These are phyloP conservation scores for Saccharomycopsis sp. DNA, from an alignment of 805 yeast genomes.

Conservation along the genomic window DNA sequence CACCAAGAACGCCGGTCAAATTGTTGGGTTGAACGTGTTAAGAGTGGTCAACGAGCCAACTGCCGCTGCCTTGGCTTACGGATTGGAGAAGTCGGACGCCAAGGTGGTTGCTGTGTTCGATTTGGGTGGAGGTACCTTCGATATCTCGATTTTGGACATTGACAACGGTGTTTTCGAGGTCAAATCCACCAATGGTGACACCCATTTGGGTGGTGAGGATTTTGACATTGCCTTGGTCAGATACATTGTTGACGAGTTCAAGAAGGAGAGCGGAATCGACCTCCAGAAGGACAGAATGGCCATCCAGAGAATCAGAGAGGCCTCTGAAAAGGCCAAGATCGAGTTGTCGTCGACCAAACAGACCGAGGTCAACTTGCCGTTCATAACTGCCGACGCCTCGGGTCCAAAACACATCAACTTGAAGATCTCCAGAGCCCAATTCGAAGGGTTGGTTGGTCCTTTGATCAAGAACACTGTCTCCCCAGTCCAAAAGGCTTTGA, in stretches of 20 bases:
- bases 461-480: constrained; percentile 66
- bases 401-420: constrained; percentile 76
- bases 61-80: constrained; percentile 92
- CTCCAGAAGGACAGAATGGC: constrained; percentile 64
- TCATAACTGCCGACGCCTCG: constrained; percentile 80
- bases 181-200: constrained; percentile 95
- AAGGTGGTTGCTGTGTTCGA: constrained; percentile 93
- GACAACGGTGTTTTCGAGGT: constrained; percentile 98
- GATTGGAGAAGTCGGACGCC: constrained; percentile 73
- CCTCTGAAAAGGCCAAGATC: constrained; percentile 85
- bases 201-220: constrained; percentile 91
- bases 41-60: constrained; percentile 90
- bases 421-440: constrained; percentile 59
- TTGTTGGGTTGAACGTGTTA: constrained; percentile 86
- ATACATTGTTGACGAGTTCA: constrained; percentile 72
- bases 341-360: constrained; percentile 69
- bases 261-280: constrained; percentile 65
- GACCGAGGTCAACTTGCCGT: constrained; percentile 76
- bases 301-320: constrained; percentile 80
- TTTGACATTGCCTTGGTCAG: constrained; percentile 84
- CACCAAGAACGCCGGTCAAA: constrained; percentile 95
- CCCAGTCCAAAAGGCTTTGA: constrained; percentile 76
- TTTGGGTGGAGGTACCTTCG: constrained; percentile 98
- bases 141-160: constrained; percentile 91
- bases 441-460: constrained; percentile 59